Base-by-base conservation (phyloP, 805 yeast species). In the Barnettozyma botsteinii region DNA sequence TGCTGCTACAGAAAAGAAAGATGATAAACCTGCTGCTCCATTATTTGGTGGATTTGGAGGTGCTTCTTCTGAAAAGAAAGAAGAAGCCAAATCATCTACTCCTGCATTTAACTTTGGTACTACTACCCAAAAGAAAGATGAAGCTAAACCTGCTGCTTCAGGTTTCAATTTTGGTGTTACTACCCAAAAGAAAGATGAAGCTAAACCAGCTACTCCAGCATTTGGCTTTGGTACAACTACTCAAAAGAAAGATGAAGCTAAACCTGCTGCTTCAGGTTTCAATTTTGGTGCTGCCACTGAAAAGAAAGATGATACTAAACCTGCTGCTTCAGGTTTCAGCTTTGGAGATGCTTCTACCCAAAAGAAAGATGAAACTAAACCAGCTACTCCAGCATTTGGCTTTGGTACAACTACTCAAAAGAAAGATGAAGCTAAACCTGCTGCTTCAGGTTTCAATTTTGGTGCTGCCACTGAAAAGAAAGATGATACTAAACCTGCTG, bases 251-350 rank as follows among this genome's bases (percentile, higher is more conserved):
- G 43, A 53, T 35, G 48, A 42, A 7, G 53, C n/a, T n/a, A n/a
- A 26, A 21, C 6, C 23, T 14, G 29, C 13, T 26, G 14, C 13
- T 19, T 31, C 37, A 38, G 17, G 39, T 4, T 53, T 61, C 38
- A 47, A 60, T 4, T 56, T 62, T 39, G 67, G 66, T 27, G 46
- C 40, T 21, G 27, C 48, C 8, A 37, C 39, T 11, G 55, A 47
- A 28, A 43, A 53, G 37, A 49, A 42, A 5, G 52, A 49, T 4
- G 47, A 45, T 8, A 33, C 34, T 7, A 44, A 43, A 29, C 29
- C 34, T 10, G 26, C 40, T 13, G 26, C 42, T 5, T 45, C 51
- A 13, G 29, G 43, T 3, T 48, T 47, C 35, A 33, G 46, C 7
- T 49, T 50, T 34, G 55, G 56, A 33, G 45, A 8, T n/a, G 46